These are phyloP conservation scores for Phaeosphaeria sp. DNA, from an alignment of 2,329 filamentous ascomycete genomes.

Conservation along the genomic window DNA sequence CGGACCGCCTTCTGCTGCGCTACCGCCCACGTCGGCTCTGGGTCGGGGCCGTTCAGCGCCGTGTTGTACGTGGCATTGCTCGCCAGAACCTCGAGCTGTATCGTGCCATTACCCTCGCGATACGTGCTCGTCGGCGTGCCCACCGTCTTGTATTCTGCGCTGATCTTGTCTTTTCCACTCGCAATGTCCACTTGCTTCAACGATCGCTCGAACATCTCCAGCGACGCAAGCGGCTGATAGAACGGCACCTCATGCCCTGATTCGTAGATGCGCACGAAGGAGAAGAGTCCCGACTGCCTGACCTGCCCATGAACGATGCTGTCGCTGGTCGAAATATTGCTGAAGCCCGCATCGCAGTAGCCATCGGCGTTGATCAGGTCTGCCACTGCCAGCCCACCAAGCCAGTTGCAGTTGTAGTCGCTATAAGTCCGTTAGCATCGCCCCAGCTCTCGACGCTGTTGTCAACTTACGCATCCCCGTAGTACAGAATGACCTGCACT, in stretches of 20 bases:
- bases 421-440: constrained; percentile 10
- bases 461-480: constrained; percentile 53
- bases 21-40: constrained; percentile 38
- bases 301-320: constrained; percentile 60
- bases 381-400: constrained; percentile 53
- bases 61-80: constrained; percentile 58
- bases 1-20: constrained; percentile 12
- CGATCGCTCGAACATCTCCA: constrained; percentile 59
- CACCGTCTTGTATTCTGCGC: constrained; percentile 38
- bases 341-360: constrained; percentile 56
- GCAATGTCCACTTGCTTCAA: constrained; percentile 59
- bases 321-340: constrained; percentile 54
- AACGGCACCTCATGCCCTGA: constrained; percentile 61
- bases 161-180: constrained; percentile 50
- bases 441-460: too few relatives aligned
- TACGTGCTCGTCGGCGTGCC: constrained; percentile 48
- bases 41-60: constrained; percentile 51
- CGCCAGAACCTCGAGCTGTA: constrained; percentile 54
- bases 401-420: constrained; percentile 58
- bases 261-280: constrained; percentile 60
- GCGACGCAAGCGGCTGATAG: constrained; percentile 60
- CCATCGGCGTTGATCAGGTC: constrained; percentile 50
- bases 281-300: constrained; percentile 59
- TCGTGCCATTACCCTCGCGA: constrained; percentile 54
- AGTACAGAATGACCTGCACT: constrained; percentile 53